These are phyloP conservation scores for Trifolium repens DNA, from an alignment of 306 rosid genomes.

Conservation along the genomic window DNA sequence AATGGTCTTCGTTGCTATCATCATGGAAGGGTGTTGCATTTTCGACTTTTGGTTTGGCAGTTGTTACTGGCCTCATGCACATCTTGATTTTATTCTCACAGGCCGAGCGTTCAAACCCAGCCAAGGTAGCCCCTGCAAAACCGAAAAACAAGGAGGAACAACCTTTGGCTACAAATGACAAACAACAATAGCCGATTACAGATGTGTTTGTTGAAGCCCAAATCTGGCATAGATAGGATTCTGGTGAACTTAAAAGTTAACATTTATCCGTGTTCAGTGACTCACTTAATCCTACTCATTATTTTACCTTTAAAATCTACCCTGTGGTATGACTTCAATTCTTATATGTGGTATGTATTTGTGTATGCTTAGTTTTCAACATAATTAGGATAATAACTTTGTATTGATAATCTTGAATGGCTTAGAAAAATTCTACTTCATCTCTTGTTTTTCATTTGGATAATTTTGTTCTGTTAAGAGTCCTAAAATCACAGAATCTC, in stretches of 20 bases:
- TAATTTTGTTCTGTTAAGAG: not conserved
- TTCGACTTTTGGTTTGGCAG: constrained; percentile 55
- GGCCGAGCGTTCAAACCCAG: constrained; percentile 82
- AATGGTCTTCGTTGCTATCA: constrained; percentile 69
- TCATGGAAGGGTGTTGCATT: constrained; percentile 89
- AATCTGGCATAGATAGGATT: constrained; percentile 31
- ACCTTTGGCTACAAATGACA: constrained; percentile 46
- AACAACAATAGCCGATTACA: constrained; percentile 55
- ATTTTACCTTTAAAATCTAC: constrained; percentile 35
- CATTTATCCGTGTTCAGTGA: constrained; percentile 24
- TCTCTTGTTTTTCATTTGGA: constrained; percentile 5
- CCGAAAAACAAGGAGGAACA: constrained; percentile 47
- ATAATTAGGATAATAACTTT: constrained; percentile 39
- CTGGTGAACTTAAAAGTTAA: constrained; percentile 30
- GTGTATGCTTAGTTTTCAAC: constrained; percentile 39
- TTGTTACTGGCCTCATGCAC: constrained; percentile 83
- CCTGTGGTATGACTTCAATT: constrained; percentile 22
- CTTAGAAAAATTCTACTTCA: constrained; percentile 6
- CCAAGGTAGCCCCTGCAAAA: constrained; percentile 67
- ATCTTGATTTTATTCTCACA: constrained; percentile 83
- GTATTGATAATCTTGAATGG: constrained; percentile 40
- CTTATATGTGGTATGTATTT: constrained; percentile 27
- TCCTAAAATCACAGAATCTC: not conserved
- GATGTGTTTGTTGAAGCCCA: constrained; percentile 25
- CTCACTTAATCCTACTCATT: constrained; percentile 34